These are phyloP conservation scores for Endocalyx cinctus DNA, from an alignment of 2,329 filamentous ascomycete genomes.

Conservation along the genomic window DNA sequence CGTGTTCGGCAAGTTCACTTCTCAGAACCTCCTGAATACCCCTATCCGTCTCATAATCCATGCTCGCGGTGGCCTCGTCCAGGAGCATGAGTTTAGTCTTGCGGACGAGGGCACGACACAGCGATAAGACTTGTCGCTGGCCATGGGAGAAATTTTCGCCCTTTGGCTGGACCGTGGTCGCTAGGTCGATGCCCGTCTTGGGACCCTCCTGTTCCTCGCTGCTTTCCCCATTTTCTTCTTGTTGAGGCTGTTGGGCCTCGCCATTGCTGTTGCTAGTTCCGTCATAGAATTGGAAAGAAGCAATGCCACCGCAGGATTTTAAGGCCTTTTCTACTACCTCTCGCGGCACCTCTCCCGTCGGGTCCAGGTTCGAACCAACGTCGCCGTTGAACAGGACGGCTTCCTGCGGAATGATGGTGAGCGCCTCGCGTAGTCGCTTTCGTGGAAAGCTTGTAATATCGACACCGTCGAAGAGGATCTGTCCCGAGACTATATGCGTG, in stretches of 20 bases:
- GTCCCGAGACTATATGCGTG: conserved; percentile 45
- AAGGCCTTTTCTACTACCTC: conserved; percentile 54
- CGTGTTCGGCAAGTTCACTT: conserved; percentile 40
- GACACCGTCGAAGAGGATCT: conserved; percentile 51
- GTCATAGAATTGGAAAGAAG: conserved; percentile 30
- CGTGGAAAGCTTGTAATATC: conserved; percentile 50
- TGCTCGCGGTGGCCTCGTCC: conserved; percentile 56
- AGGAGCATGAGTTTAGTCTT: conserved; percentile 51
- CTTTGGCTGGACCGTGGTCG: conserved; percentile 45
- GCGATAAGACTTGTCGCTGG: conserved; percentile 54
- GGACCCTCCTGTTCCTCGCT: conserved; percentile 9
- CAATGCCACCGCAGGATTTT: conserved; percentile 57
- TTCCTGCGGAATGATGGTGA: conserved; percentile 57
- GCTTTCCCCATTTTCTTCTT: conserved; percentile 17
- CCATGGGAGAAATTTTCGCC: conserved; percentile 55
- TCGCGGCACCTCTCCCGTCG: conserved; percentile 52
- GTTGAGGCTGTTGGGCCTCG: conserved; percentile 10
- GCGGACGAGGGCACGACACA: conserved; percentile 51
- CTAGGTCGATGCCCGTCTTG: conserved; percentile 35
- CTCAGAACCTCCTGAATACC: conserved; percentile 51
- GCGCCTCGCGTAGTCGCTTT: conserved; percentile 45
- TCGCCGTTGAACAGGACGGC: conserved; percentile 51
- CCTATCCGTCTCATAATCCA: conserved; percentile 54
- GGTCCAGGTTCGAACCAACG: conserved; percentile 57
- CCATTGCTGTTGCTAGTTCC: conserved; percentile 11